Conservation (phyloP, 441 rosid genomes). For the Arabidopsis lyrata region DNA sequence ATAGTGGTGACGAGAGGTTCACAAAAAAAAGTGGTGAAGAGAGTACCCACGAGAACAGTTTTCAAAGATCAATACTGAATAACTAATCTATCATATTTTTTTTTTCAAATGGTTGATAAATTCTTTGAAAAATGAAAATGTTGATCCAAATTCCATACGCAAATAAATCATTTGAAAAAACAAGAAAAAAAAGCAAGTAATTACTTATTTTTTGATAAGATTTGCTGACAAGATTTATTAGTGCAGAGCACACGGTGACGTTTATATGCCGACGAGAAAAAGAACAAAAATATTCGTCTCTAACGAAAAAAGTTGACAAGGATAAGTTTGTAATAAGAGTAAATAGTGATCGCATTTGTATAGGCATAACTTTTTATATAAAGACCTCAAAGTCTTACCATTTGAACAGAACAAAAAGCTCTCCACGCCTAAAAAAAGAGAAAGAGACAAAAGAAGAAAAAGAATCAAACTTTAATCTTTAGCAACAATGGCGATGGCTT, state of each 20-base stretch:
- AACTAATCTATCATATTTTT: too few relatives aligned
- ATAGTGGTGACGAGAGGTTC: conserved; percentile 7
- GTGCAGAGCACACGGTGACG: conserved; percentile 11
- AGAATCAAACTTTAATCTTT: conserved; percentile 4
- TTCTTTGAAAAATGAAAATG: too few relatives aligned
- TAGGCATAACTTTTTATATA: conserved; percentile 40
- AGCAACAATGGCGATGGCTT: conserved; percentile 94
- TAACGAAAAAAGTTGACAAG: conserved; percentile 20
- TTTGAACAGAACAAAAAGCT: conserved; percentile 6
- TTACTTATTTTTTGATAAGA: too few relatives aligned
- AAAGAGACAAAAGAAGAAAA: conserved; percentile 29
- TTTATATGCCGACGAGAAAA: conserved; percentile 15
- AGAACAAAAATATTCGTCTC: conserved; percentile 6
- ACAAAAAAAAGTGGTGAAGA: background rate
- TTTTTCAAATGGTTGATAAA: too few relatives aligned
- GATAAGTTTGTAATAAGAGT: conserved; percentile 29
- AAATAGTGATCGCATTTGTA: conserved; percentile 22
- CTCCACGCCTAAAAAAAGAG: conserved; percentile 7
- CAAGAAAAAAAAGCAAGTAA: too few relatives aligned
- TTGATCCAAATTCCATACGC: too few relatives aligned
- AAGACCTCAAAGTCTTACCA: conserved; percentile 37
- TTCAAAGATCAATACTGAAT: background rate
- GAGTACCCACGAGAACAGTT: conserved; percentile 17
- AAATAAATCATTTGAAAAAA: too few relatives aligned
- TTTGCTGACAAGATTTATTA: background rate